Percentiles rank a stretch among this genome's conserved stretches.
phyloP scores from a whole-genome alignment of 1,284 basidiomycete genomes.

The Microbotryum scabiosae region DNA sequence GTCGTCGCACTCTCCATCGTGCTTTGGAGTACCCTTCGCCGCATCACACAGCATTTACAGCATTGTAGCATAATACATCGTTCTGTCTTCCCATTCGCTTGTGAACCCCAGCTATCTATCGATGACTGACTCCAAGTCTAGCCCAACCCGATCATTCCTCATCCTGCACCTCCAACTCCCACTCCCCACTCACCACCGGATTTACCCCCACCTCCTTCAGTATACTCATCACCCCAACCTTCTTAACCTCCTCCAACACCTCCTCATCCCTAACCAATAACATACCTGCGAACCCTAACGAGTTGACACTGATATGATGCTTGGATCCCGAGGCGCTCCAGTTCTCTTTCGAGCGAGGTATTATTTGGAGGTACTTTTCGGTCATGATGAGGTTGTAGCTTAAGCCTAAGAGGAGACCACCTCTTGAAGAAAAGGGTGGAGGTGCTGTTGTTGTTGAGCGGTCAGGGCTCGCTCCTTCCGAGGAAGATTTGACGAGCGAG shows the following conservation, averaged over 20 bases:
- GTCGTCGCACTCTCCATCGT: not conserved
- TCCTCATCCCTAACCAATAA: slow-evolving; percentile 27
- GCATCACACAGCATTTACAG: too few species aligned
- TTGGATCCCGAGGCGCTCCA: slow-evolving; percentile 1
- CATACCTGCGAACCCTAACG: slow-evolving; percentile 34
- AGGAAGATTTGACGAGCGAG: not conserved
- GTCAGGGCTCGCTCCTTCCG: too few species aligned
- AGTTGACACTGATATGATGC: slow-evolving; percentile 18
- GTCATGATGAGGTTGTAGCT: slow-evolving; percentile 35
- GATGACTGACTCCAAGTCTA: not conserved
- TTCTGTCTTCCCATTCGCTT: too few species aligned
- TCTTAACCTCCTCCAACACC: slow-evolving; percentile 22
- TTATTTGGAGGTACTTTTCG: slow-evolving; percentile 27
- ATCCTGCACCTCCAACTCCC: slow-evolving; percentile 40
- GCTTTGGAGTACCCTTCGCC: too few species aligned
- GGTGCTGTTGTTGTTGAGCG: not conserved
- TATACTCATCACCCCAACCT: slow-evolving; percentile 37
- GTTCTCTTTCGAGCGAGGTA: slow-evolving; percentile 26
- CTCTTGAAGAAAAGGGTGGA: not conserved
- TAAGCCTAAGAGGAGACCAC: slow-evolving; percentile 20
- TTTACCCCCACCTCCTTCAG: slow-evolving; percentile 40
- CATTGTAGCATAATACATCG: too few species aligned
- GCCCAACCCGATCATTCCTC: not conserved
- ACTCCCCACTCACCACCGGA: slow-evolving; percentile 46
- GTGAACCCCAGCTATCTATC: too few species aligned